A percentile compares a stretch with the other conserved stretches of the same genome.
phyloP scores from a whole-genome alignment of 768 basidiomycete genomes.

The Collybia sp. region DNA sequence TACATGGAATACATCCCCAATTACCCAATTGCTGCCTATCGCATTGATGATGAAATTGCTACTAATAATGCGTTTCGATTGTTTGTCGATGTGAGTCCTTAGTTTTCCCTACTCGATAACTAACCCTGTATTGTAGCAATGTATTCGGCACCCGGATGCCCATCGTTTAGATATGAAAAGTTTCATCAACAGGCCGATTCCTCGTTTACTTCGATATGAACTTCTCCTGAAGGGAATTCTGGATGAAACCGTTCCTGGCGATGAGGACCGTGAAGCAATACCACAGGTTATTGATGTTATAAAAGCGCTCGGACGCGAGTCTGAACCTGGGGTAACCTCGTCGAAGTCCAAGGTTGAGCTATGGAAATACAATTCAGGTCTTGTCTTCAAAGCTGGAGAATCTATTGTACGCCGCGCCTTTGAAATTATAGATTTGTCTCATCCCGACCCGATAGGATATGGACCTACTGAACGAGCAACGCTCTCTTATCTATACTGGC shows the following conservation, averaged over 20 bases:
- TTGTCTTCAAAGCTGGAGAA: slow-evolving; percentile 77
- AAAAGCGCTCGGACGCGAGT: slow-evolving; percentile 79
- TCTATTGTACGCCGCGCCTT: slow-evolving; percentile 41
- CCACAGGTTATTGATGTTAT: slow-evolving; percentile 89
- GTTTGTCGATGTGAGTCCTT: slow-evolving; percentile 67
- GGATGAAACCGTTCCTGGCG: slow-evolving; percentile 68
- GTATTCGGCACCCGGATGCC: slow-evolving; percentile 65
- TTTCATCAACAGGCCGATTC: slow-evolving; percentile 89
- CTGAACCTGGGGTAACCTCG: slow-evolving; percentile 79
- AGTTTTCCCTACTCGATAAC: background rate
- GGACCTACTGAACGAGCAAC: slow-evolving; percentile 81
- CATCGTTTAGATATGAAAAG: slow-evolving; percentile 85
- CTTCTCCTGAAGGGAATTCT: slow-evolving; percentile 75
- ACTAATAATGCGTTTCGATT: slow-evolving; percentile 72
- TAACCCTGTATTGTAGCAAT: slow-evolving; percentile 21
- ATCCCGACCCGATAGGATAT: slow-evolving; percentile 50
- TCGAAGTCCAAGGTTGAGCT: slow-evolving; percentile 88
- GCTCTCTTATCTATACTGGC: slow-evolving; percentile 80
- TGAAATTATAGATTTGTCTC: background rate
- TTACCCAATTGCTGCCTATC: slow-evolving; percentile 87
- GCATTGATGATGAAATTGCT: slow-evolving; percentile 84
- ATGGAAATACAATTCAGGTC: slow-evolving; percentile 76
- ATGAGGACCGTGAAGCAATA: slow-evolving; percentile 78
- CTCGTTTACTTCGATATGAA: slow-evolving; percentile 83
- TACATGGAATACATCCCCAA: slow-evolving; percentile 93